phyloP scores from a whole-genome alignment of 768 basidiomycete genomes.

The Tulasnella sp. region DNA sequence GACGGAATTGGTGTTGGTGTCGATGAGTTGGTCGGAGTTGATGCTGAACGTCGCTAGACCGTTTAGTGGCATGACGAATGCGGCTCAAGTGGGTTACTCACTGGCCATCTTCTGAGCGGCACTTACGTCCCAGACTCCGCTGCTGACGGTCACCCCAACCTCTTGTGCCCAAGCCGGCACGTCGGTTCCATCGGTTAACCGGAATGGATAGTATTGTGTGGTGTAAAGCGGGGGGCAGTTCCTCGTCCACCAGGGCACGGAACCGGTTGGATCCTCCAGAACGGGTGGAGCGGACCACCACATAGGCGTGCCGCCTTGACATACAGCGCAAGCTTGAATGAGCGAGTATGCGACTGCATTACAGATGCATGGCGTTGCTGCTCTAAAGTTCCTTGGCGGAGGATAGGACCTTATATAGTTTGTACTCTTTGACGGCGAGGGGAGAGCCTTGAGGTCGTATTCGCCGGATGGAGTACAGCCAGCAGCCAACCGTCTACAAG shows the following conservation, averaged over 20 bases:
- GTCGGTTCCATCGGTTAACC: background rate
- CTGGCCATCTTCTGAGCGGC: background rate
- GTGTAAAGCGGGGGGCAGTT: constrained; percentile 4
- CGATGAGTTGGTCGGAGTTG: background rate
- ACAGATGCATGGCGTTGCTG: background rate
- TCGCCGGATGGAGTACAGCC: background rate
- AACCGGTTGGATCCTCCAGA: background rate
- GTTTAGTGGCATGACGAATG: background rate
- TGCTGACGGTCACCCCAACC: background rate
- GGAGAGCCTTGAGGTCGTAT: background rate
- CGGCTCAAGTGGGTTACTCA: background rate
- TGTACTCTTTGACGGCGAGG: background rate
- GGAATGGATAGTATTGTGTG: background rate
- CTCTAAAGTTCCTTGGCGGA: background rate
- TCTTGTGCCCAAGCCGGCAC: background rate
- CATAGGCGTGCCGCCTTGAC: background rate
- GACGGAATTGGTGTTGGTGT: background rate
- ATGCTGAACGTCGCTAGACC: background rate
- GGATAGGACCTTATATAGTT: background rate
- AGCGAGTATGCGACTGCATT: constrained; percentile 1
- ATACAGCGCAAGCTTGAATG: background rate
- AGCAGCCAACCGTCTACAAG: background rate
- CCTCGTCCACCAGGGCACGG: background rate
- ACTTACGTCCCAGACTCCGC: background rate
- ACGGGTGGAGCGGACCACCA: background rate